Evolutionary conservation across 2,329 filamentous ascomycete species (phyloP).

Genomic region (Macrophomina tecta): DNA sequence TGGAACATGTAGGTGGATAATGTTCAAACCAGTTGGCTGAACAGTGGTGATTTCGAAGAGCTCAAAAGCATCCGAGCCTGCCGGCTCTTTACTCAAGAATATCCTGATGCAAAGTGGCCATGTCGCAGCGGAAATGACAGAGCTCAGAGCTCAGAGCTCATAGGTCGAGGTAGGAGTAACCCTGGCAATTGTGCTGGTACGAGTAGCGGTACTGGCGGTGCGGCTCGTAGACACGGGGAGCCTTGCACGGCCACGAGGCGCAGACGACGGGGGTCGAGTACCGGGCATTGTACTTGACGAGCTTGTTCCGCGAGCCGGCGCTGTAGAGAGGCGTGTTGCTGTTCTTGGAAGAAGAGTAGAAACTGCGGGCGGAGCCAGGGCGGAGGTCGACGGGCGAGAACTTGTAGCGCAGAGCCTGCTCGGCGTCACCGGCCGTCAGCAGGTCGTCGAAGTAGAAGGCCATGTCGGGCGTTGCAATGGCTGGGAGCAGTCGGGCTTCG

Average conservation of each 20-base stretch:
- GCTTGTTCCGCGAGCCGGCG: slow-evolving; percentile 1
- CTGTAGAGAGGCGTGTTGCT: not conserved
- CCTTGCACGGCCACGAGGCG: slow-evolving; percentile 19
- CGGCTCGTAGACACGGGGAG: not conserved
- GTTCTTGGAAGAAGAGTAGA: slow-evolving; percentile 7
- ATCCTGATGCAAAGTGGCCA: not conserved
- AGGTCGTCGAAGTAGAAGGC: slow-evolving; percentile 27
- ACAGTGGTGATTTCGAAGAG: too few species aligned
- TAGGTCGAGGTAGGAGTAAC: slow-evolving; percentile 14
- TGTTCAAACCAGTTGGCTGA: too few species aligned
- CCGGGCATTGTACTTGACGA: slow-evolving; percentile 18
- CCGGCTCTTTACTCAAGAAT: not conserved
- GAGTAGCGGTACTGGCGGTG: not conserved
- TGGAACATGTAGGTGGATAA: too few species aligned
- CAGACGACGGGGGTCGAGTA: slow-evolving; percentile 20
- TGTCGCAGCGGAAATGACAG: not conserved
- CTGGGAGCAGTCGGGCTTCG: not conserved
- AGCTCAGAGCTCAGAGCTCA: not conserved
- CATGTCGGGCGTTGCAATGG: not conserved
- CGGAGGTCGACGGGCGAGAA: slow-evolving; percentile 12
- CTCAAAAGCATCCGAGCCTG: too few species aligned
- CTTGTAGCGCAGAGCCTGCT: slow-evolving; percentile 21
- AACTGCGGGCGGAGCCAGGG: not conserved
- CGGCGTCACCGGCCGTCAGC: slow-evolving; percentile 22
- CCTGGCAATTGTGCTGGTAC: slow-evolving; percentile 2